Base-by-base conservation (phyloP, 1,139 yeast species). In the Yamadazyma sp. region DNA sequence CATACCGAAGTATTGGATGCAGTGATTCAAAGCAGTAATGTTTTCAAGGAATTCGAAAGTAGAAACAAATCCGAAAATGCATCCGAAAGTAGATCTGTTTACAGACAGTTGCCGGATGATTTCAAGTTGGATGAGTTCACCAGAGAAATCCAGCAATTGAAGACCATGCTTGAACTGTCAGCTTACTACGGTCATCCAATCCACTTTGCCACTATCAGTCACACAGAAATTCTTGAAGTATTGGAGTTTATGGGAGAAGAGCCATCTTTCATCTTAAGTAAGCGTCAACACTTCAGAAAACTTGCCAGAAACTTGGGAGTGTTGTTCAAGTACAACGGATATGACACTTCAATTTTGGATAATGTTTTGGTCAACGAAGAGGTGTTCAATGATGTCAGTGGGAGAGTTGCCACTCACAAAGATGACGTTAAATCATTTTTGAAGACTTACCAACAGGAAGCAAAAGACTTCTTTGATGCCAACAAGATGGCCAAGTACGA, bases 91-190 rank as follows among this genome's bases (percentile, higher is more conserved):
- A 15, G 3, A 2, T 5, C 17, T 10, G 42, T 36, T n/a, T 69
- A 69, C 40, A 56, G 41, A 18, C 75, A 69, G 41, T 42, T 69
- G 7, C 75, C 76, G 1, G 72, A 66, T 32, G 61, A 60, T 38
- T 62, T 69, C 47, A 40, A 44, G 11, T 51, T 71, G 33, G 68
- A 69, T 25, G 71, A 71, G 31, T 71, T 54, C 42, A 40, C 51
- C 15, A 47, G 48, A 15, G 75, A 70, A 43, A 56, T 71, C 28
- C 44, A 45, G n/a, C 56, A 58, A 30, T 47, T 71, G 22, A 59
- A 54, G 37, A 17, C 29, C 9, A 24, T 20, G 10, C 38, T 44
- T 4, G 48, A 48, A n/a, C 41, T 66, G 31, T 59, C 56, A 4
- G 30, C 39, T 5, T 28, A 31, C 33, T 35, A 22, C 12, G 33